Conservation (phyloP, 2,329 filamentous ascomycete species). For the Teratosphaeria destructans region DNA sequence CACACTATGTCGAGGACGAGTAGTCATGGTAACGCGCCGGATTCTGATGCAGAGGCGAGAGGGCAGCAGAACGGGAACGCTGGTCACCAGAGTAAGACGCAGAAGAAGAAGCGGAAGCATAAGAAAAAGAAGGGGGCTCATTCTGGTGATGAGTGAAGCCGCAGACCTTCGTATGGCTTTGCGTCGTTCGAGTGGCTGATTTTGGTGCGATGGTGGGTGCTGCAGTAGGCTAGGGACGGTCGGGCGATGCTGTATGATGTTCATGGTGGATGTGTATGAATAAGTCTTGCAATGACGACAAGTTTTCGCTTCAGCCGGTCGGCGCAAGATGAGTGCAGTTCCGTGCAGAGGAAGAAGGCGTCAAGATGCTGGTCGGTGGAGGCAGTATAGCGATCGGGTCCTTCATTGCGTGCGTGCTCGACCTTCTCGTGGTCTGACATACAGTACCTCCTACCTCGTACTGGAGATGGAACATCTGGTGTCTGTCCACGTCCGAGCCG, state of each 20-base stretch:
- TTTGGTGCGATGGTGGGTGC: background rate
- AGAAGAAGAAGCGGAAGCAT: background rate
- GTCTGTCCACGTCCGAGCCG: too few species aligned
- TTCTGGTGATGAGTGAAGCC: background rate
- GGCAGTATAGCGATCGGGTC: background rate
- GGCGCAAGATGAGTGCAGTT: background rate
- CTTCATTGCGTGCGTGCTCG: background rate
- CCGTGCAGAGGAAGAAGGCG: background rate
- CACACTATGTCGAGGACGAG: background rate
- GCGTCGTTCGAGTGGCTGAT: background rate
- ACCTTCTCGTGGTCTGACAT: background rate
- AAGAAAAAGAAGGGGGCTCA: conserved; percentile 4
- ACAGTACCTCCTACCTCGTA: too few species aligned
- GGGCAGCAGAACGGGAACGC: background rate
- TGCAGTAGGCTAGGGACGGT: background rate
- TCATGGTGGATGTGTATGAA: background rate
- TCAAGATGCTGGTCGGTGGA: background rate
- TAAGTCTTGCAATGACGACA: background rate
- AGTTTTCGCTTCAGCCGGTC: background rate
- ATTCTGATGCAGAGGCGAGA: background rate
- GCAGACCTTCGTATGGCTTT: background rate
- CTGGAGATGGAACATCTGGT: too few species aligned
- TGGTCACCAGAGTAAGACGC: background rate
- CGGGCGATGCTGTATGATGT: background rate
- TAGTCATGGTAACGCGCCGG: background rate